Conservation (phyloP, 495 filamentous ascomycete species). For the Aeminium ludgeri region DNA sequence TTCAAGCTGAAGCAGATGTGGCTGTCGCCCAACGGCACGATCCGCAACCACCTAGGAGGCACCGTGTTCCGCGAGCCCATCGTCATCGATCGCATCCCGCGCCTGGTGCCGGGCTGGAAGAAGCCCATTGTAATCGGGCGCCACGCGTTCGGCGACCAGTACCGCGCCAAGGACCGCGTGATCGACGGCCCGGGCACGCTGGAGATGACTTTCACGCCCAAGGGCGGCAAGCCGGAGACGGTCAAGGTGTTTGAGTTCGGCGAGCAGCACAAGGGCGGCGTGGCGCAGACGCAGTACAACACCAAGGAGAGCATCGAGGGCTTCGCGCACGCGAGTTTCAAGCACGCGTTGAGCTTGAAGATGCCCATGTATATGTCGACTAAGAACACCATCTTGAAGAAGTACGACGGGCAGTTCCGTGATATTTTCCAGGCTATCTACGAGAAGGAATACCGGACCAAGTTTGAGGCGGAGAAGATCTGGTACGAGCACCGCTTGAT, state of each 20-base stretch:
- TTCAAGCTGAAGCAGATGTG: constrained; percentile 99
- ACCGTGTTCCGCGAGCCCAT: constrained; percentile 98
- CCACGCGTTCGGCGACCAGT: constrained; percentile 97
- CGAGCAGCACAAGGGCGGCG: constrained; percentile 47
- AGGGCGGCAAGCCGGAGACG: constrained; percentile 61
- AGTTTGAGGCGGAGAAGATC: constrained; percentile 78
- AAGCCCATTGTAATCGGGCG: constrained; percentile 96
- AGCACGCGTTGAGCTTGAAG: constrained; percentile 71
- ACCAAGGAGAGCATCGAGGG: constrained; percentile 85
- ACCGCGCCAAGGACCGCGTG: constrained; percentile 82
- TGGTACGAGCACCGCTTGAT: constrained; percentile 99
- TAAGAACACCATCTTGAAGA: constrained; percentile 99
- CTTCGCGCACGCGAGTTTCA: constrained; percentile 92
- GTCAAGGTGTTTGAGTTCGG: constrained; percentile 85
- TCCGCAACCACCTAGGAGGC: constrained; percentile 86
- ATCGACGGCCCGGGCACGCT: constrained; percentile 68
- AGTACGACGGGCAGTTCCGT: constrained; percentile 96
- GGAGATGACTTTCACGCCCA: constrained; percentile 83
- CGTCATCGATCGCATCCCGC: constrained; percentile 78
- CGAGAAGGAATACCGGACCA: constrained; percentile 66
- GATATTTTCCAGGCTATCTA: constrained; percentile 98
- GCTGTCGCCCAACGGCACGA: constrained; percentile 95
- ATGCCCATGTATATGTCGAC: constrained; percentile 96
- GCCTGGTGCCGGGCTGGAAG: constrained; percentile 91
- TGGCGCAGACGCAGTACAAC: constrained; percentile 93